These are phyloP conservation scores for Tetraselmis striata DNA, from an alignment of 139 green algal genomes.

Conservation along the genomic window DNA sequence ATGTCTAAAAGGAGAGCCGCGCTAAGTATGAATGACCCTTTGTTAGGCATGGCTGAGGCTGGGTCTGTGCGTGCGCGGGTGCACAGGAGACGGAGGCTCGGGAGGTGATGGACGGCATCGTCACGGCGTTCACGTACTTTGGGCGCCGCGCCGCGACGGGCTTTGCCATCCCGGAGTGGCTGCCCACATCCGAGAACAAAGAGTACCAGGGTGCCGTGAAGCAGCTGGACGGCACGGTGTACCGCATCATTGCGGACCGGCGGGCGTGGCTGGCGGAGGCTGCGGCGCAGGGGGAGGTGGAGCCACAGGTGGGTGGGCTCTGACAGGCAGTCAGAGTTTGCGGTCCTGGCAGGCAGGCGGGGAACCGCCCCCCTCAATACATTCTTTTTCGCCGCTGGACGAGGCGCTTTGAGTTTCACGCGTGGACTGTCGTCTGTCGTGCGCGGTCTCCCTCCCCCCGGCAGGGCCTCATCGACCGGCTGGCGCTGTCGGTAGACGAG, in stretches of 20 bases:
- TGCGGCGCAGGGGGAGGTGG: not conserved
- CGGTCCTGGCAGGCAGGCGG: no score
- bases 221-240: constrained; percentile 68
- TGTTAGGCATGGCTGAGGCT: no score
- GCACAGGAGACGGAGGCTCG: not conserved
- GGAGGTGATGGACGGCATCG: constrained; percentile 28
- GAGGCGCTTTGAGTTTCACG: no score
- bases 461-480: constrained; percentile 56
- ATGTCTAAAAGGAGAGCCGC: no score
- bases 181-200: constrained; percentile 75
- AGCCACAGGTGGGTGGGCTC: not conserved
- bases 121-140: constrained; percentile 71
- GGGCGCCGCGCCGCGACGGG: constrained; percentile 31
- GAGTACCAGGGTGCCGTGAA: constrained; percentile 64
- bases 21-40: no score
- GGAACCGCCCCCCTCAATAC: no score
- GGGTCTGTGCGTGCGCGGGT: not conserved
- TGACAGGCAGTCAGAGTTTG: not conserved
- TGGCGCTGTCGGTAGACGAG: constrained; percentile 59
- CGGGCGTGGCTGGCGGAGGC: constrained; percentile 9
- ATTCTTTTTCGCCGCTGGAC: no score
- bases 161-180: constrained; percentile 69
- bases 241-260: constrained; percentile 58
- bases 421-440: no score
- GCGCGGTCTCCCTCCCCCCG: not conserved